Evolutionary conservation across 2,329 filamentous ascomycete genomes (phyloP).

Genomic region (Colletotrichum kahawae): DNA sequence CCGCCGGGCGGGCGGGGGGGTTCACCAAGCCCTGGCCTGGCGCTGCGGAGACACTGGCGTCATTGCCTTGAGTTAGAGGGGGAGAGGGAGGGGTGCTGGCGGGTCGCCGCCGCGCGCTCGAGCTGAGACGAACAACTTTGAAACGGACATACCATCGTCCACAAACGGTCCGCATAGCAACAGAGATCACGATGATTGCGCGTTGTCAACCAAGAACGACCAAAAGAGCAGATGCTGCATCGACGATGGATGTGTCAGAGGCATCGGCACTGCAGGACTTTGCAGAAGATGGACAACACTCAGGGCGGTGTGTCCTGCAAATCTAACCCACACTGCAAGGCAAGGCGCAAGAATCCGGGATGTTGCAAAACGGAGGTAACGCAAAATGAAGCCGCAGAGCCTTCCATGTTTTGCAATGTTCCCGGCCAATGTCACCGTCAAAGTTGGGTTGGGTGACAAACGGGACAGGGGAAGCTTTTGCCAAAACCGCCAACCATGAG

Average conservation of each 20-base stretch:
- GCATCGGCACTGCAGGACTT: background rate
- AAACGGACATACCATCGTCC: constrained; percentile 11
- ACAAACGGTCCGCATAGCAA: background rate
- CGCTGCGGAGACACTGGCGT: constrained; percentile 18
- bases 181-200: background rate
- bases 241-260: constrained; percentile 5
- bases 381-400: background rate
- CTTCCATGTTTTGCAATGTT: background rate
- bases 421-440: background rate
- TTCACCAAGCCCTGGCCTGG: constrained; percentile 9
- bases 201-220: background rate
- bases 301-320: constrained; percentile 1
- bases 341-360: background rate
- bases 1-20: background rate
- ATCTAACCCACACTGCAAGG: background rate
- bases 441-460: background rate
- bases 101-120: background rate
- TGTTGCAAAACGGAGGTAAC: background rate
- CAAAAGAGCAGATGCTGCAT: background rate
- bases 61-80: constrained; percentile 2
- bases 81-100: background rate
- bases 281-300: background rate
- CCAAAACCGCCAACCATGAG: background rate
- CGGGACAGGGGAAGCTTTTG: background rate
- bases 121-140: background rate